phyloP scores from a whole-genome alignment of 2,329 filamentous ascomycete species.

The Fusarium proliferatum region DNA sequence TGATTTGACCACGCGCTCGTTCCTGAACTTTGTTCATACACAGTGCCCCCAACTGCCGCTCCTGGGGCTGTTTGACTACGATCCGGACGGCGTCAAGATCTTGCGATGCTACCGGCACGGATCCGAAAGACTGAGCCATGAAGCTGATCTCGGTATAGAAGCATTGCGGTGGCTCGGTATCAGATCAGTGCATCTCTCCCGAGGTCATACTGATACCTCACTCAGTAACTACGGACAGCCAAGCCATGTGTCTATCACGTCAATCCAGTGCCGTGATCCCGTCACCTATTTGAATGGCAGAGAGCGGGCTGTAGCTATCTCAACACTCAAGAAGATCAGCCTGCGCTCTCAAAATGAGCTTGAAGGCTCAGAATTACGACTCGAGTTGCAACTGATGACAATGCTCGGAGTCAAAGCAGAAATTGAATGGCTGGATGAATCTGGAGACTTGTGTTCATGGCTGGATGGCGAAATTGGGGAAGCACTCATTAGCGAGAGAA shows the following conservation, averaged over 20 bases:
- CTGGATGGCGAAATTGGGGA: conserved; percentile 56
- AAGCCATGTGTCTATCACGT: conserved; percentile 41
- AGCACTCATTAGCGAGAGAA: conserved; percentile 1
- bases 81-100: conserved; percentile 81
- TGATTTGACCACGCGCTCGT: conserved; percentile 75
- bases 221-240: not conserved
- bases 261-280: conserved; percentile 45
- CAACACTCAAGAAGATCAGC: conserved; percentile 61
- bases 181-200: conserved; percentile 56
- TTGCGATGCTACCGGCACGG: conserved; percentile 79
- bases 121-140: conserved; percentile 71
- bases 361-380: conserved; percentile 54
- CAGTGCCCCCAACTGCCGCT: conserved; percentile 65
- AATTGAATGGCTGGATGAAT: conserved; percentile 75
- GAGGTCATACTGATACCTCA: not conserved
- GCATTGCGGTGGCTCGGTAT: conserved; percentile 74
- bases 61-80: conserved; percentile 76
- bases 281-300: conserved; percentile 58
- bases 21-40: conserved; percentile 66
- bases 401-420: conserved; percentile 81
- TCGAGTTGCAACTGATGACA: conserved; percentile 78
- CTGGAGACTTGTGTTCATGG: conserved; percentile 62
- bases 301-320: conserved; percentile 69
- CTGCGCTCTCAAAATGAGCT: conserved; percentile 42
- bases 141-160: conserved; percentile 62